Conservation (phyloP, 169 alveolate genomes). For the Theileria sp. region DNA sequence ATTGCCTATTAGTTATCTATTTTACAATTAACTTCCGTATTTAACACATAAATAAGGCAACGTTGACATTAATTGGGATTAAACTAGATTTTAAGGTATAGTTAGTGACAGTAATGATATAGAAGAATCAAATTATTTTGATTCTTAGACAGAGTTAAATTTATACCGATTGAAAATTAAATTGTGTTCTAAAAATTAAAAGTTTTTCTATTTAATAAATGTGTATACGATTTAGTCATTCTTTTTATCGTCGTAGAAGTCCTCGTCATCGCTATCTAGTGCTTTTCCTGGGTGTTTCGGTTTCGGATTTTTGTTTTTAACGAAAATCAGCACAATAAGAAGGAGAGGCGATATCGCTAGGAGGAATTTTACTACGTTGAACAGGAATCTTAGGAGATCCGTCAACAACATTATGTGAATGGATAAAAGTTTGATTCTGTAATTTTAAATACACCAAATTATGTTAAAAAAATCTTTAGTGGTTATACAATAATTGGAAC, state of each 20-base stretch:
- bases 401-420: neutral
- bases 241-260: constrained; percentile 26
- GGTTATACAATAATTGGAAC: constrained; percentile 2
- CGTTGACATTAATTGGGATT: neutral
- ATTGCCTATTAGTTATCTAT: neutral
- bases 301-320: constrained; percentile 49
- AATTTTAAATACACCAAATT: neutral
- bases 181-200: neutral
- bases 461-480: neutral
- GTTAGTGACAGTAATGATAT: neutral
- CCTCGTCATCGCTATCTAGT: constrained; percentile 37
- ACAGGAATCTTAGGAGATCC: constrained; percentile 6
- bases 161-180: neutral
- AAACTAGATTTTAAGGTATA: neutral
- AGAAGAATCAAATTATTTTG: neutral
- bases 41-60: too few relatives aligned
- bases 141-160: neutral
- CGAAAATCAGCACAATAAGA: constrained; percentile 54
- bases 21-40: neutral
- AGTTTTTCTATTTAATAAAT: neutral
- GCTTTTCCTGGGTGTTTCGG: constrained; percentile 23
- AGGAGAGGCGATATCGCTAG: constrained; percentile 59
- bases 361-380: constrained; percentile 37
- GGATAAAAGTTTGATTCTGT: neutral
- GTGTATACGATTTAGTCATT: constrained; percentile 28